Conservation (phyloP, 2,329 filamentous ascomycete genomes). For the Calcarisporium arbuscula region DNA sequence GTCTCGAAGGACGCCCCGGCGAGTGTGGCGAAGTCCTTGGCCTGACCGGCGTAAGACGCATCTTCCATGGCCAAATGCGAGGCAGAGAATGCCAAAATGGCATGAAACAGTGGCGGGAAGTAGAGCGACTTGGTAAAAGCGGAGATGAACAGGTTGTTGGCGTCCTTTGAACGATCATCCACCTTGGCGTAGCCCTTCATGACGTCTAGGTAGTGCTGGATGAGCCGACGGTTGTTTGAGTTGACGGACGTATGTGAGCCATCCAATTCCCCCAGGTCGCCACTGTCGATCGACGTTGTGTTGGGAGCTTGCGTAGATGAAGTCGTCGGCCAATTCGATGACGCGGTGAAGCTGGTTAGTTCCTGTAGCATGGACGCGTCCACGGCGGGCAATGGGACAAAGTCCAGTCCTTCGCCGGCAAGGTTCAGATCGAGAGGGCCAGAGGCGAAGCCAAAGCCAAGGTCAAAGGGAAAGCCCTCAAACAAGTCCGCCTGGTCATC, state of each 20-base stretch:
- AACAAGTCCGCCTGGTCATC: too few relatives aligned
- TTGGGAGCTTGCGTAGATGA: neutral
- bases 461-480: too few relatives aligned
- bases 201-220: constrained; percentile 12
- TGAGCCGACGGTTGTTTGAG: constrained; percentile 8
- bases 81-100: constrained; percentile 12
- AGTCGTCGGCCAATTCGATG: neutral
- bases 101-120: constrained; percentile 11
- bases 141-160: constrained; percentile 12
- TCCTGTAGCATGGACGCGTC: constrained; percentile 4
- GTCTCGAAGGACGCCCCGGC: constrained; percentile 9
- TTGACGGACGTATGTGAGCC: constrained; percentile 3
- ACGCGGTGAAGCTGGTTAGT: too few relatives aligned
- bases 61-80: constrained; percentile 10
- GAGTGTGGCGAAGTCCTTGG: constrained; percentile 3
- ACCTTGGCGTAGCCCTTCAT: constrained; percentile 14
- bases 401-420: constrained; percentile 11
- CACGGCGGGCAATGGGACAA: constrained; percentile 9
- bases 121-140: constrained; percentile 10
- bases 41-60: constrained; percentile 5
- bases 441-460: constrained; percentile 3
- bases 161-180: constrained; percentile 10
- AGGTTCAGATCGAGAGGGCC: constrained; percentile 7
- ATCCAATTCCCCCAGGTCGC: neutral
- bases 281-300: neutral